A percentile compares a stretch with the other conserved stretches of the same genome.
phyloP scores from a whole-genome alignment of 202 grass and related monocot species.

The Miscanthus sacchariflorus region DNA sequence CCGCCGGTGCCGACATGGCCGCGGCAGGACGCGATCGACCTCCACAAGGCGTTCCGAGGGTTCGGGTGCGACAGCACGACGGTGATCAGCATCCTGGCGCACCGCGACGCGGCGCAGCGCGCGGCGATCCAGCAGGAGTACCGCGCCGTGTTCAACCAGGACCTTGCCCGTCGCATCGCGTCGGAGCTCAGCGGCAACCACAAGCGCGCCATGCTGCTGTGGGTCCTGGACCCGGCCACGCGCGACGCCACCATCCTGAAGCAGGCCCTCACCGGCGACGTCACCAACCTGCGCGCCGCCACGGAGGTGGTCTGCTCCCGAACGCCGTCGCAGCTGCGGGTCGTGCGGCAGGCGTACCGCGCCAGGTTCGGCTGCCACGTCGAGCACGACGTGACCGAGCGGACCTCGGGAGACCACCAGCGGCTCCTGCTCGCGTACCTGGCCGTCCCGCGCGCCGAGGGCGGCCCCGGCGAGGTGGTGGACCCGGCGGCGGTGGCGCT shows the following conservation, averaged over 20 bases:
- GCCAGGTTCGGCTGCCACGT: constrained; percentile 55
- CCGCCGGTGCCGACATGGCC: constrained; percentile 63
- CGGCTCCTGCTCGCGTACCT: constrained; percentile 71
- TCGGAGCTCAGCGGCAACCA: constrained; percentile 78
- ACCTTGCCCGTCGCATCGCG: constrained; percentile 58
- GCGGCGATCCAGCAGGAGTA: constrained; percentile 74
- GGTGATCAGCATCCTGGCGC: constrained; percentile 79
- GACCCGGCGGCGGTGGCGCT: constrained; percentile 44
- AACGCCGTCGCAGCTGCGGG: constrained; percentile 63
- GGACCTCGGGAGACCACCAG: constrained; percentile 76
- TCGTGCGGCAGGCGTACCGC: constrained; percentile 65
- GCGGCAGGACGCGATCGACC: constrained; percentile 84
- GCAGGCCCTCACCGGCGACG: constrained; percentile 62
- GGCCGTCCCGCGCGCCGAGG: constrained; percentile 48
- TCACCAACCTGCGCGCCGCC: constrained; percentile 58
- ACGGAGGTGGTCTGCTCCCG: constrained; percentile 87
- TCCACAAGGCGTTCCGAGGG: constrained; percentile 90
- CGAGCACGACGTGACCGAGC: constrained; percentile 65
- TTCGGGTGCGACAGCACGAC: constrained; percentile 80
- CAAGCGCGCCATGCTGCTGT: constrained; percentile 72
- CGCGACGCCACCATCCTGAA: constrained; percentile 76
- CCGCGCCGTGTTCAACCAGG: constrained; percentile 55
- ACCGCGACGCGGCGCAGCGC: constrained; percentile 72
- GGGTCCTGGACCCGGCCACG: constrained; percentile 75
- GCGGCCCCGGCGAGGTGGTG: constrained; percentile 6